A percentile compares a stretch with the other conserved stretches of the same genome.
phyloP scores from a whole-genome alignment of 305 asterid genomes.

The Fraxinus baroniana region DNA sequence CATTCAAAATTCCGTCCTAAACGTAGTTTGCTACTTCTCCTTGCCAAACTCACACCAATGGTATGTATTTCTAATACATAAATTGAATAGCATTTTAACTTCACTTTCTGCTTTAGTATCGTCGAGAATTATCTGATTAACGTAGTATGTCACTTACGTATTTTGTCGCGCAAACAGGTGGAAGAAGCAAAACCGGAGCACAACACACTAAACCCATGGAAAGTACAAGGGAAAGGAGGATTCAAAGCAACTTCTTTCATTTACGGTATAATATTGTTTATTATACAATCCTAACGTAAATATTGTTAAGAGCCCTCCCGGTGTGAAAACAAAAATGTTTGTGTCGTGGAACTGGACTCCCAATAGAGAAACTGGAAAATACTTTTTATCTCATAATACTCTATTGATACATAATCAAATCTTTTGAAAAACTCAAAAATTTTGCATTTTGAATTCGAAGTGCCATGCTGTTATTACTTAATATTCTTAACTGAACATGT shows the following conservation, averaged over 20 bases:
- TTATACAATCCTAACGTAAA: neutral
- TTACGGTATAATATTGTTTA: neutral
- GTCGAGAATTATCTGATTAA: neutral
- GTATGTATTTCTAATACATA: slow-evolving; percentile 16
- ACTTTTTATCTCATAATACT: no score
- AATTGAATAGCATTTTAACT: neutral
- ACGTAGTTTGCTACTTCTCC: neutral
- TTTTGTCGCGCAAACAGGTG: slow-evolving; percentile 30
- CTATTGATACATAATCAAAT: no score
- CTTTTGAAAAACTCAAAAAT: no score
- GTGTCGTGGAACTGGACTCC: no score
- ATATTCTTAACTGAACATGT: neutral
- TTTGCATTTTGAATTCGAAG: no score
- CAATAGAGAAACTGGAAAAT: no score
- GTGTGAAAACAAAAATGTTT: no score
- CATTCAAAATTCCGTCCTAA: neutral
- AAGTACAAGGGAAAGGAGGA: neutral
- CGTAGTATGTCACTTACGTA: neutral
- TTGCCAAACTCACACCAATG: slow-evolving; percentile 27
- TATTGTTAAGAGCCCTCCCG: no score
- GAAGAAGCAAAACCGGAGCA: slow-evolving; percentile 39
- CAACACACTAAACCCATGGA: slow-evolving; percentile 16
- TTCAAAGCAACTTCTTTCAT: neutral
- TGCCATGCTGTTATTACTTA: no score
- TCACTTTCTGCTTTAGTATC: neutral